A percentile compares a stretch with the other conserved stretches of the same genome.
phyloP scores from a whole-genome alignment of 2,329 filamentous ascomycete genomes.

The Fusarium hostae region DNA sequence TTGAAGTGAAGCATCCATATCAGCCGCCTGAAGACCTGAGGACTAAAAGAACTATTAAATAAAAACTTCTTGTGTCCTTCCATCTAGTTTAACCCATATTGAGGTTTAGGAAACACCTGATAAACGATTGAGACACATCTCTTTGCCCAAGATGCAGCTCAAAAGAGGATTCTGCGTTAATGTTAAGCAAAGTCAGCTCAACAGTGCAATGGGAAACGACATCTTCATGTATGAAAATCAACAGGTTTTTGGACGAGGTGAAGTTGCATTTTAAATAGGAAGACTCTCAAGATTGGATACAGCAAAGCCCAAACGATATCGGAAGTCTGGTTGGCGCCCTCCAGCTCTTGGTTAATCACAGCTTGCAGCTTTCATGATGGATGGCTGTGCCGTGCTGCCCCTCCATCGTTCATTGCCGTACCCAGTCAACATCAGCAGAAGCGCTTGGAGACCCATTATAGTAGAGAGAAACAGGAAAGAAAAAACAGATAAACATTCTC shows the following conservation, averaged over 20 bases:
- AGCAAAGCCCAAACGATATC: rapidly evolving
- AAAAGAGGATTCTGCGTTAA: no score
- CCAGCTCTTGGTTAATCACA: neutral
- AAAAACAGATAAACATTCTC: no score
- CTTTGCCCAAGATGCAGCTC: rapidly evolving
- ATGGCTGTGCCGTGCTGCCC: neutral
- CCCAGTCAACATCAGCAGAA: rapidly evolving
- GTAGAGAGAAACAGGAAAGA: rapidly evolving
- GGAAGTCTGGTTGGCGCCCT: neutral
- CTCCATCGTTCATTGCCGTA: neutral
- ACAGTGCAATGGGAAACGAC: rapidly evolving
- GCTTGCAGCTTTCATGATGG: neutral
- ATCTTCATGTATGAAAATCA: rapidly evolving
- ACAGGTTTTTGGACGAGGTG: neutral
- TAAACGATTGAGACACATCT: rapidly evolving
- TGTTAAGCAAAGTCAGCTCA: neutral
- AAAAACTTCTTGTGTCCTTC: no score
- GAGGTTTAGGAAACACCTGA: neutral
- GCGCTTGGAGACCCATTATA: rapidly evolving
- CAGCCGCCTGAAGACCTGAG: rapidly evolving
- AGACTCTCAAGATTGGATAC: rapidly evolving
- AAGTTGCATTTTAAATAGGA: rapidly evolving
- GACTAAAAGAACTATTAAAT: rapidly evolving
- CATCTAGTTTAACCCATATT: rapidly evolving
- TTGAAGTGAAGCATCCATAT: neutral